A percentile compares a stretch with the other conserved stretches of the same genome.
These are phyloP conservation scores for Prunus fruticosa DNA, from an alignment of 306 rosid species.

Conservation along the genomic window DNA sequence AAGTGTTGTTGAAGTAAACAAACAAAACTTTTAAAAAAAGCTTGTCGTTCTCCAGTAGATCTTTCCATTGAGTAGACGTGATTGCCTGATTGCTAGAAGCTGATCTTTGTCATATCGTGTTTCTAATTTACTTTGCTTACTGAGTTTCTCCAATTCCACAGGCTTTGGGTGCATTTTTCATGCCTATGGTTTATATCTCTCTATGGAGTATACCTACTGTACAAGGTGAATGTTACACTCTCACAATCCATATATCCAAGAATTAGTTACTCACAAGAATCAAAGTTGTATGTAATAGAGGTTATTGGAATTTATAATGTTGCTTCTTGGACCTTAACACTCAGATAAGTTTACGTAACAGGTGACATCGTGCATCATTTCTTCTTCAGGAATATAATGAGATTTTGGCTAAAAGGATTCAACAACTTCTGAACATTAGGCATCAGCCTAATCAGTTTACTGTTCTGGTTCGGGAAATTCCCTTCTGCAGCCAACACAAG, in stretches of 20 bases:
- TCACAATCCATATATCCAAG: not conserved
- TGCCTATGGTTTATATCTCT: conserved; percentile 81
- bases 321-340: conserved; percentile 15
- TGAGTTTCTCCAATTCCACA: conserved; percentile 36
- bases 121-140: conserved; percentile 12
- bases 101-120: not conserved
- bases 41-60: not conserved
- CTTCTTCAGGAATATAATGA: conserved; percentile 72
- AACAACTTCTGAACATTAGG: conserved; percentile 52
- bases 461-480: conserved; percentile 74
- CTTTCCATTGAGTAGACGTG: not conserved
- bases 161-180: conserved; percentile 92
- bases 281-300: not conserved
- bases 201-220: conserved; percentile 68
- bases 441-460: conserved; percentile 79
- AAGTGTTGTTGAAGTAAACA: not conserved
- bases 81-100: not conserved
- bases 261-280: not conserved
- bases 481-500: conserved; percentile 65
- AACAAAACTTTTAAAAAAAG: not conserved
- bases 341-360: conserved; percentile 21
- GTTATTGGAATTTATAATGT: conserved; percentile 1
- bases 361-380: conserved; percentile 24
- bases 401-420: conserved; percentile 61
- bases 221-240: conserved; percentile 56